These are phyloP conservation scores for Oidiodendron maius DNA, from an alignment of 495 filamentous ascomycete species.

Conservation along the genomic window DNA sequence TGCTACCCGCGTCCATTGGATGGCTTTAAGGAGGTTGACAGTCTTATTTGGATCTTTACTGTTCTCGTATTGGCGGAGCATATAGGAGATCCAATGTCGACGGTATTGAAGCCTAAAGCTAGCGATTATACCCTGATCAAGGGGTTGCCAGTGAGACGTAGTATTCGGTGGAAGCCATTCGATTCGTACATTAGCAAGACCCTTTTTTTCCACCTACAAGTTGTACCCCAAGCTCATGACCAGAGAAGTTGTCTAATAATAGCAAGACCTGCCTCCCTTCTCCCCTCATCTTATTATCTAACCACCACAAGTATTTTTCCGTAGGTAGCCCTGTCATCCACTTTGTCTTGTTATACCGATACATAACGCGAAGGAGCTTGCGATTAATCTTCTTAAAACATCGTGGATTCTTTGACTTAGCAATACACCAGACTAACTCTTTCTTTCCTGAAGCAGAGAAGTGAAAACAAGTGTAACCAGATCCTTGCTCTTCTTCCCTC, in stretches of 20 bases:
- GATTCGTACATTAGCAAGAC: conserved; percentile 19
- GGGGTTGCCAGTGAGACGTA: conserved; percentile 23
- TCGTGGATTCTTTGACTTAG: too few species aligned
- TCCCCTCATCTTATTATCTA: conserved; percentile 23
- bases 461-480: conserved; percentile 13
- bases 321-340: conserved; percentile 31
- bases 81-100: conserved; percentile 18
- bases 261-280: conserved; percentile 23
- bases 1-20: neutral
- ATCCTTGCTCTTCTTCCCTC: conserved; percentile 21
- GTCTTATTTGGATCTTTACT: neutral
- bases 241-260: conserved; percentile 27
- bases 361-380: neutral
- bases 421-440: too few species aligned
- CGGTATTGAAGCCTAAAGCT: conserved; percentile 25
- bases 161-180: conserved; percentile 26
- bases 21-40: neutral
- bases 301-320: conserved; percentile 1
- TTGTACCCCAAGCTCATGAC: conserved; percentile 20
- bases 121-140: conserved; percentile 29
- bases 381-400: neutral
- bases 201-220: conserved; percentile 1
- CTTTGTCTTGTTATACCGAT: conserved; percentile 25
- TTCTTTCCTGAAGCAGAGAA: too few species aligned
- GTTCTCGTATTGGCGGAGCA: conserved; percentile 3